Base-by-base conservation (phyloP, 139 green algal genomes). In the Chlorella ohadii region DNA sequence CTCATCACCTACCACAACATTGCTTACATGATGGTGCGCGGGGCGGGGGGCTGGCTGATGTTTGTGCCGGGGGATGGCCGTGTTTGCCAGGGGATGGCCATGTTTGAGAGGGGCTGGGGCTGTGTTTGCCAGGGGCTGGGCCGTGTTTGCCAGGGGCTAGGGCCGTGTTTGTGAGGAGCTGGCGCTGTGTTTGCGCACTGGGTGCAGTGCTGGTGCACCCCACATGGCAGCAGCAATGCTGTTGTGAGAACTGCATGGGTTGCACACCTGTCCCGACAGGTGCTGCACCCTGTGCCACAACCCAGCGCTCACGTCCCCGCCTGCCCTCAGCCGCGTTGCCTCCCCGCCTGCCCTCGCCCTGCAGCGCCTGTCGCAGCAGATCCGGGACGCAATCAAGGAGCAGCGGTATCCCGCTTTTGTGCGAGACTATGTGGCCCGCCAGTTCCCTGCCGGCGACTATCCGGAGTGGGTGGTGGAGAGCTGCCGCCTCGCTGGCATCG, bases 1-100 rank as follows among this genome's bases (percentile, higher is more conserved):
- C 91, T 99, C 44, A 85, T 99, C 31, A 92, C 92, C 5, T 93
- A 94, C 71, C 96, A 99, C 93, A 99, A 99, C 89, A 91, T 98
- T 12, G 89, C 92, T 0, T 97, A 98, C 93, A 98, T 93, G 86
- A 93, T 94, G 86, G 81, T 86, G 63, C 25, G 79, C 1, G 3
- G 72, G n/a, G 44, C 1, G 0, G 3, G 38, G 16, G 72, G 27
- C 0, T 6, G 1, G n/a, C n/a, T n/a, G n/a, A n/a, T n/a, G n/a
- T n/a, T n/a, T n/a, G n/a, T n/a, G n/a, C n/a, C n/a, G n/a, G n/a
- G n/a, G n/a, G n/a, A n/a, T n/a, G 28, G 72, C 4, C 22, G 68
- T 17, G 0, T n/a, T 51, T 51, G 6, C 7, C 44, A 51, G n/a
- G n/a, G n/a, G n/a, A n/a, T n/a, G n/a, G n/a, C n/a, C n/a, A n/a